These are phyloP conservation scores for Blastocystis sp. DNA, from an alignment of 352 stramenopile genomes.

Conservation along the genomic window DNA sequence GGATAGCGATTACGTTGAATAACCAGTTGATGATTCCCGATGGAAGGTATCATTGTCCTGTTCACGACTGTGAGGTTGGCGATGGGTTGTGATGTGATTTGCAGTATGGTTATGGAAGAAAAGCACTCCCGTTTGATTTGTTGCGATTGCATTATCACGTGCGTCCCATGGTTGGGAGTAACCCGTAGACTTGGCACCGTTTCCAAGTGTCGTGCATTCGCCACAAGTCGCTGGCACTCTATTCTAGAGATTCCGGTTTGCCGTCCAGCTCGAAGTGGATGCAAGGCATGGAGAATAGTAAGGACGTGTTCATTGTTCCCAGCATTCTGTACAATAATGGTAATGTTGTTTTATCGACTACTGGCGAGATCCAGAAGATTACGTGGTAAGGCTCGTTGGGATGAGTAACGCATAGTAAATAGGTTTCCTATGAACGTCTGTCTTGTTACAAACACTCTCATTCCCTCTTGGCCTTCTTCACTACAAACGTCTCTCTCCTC, in stretches of 20 bases:
- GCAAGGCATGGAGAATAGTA: neutral
- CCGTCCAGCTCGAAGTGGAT: neutral
- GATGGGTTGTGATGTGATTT: neutral
- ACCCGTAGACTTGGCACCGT: no score
- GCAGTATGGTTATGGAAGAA: slow-evolving; percentile 41
- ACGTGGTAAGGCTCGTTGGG: neutral
- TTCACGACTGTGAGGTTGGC: slow-evolving; percentile 34
- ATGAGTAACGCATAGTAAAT: neutral
- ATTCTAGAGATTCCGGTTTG: no score
- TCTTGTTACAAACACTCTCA: neutral
- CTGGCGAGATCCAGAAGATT: slow-evolving; percentile 13
- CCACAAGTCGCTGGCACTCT: no score
- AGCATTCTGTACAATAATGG: slow-evolving; percentile 37
- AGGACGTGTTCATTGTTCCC: neutral
- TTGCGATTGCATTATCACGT: slow-evolving; percentile 21
- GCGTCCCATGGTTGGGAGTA: no score
- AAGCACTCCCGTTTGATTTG: neutral
- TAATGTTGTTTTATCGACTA: slow-evolving; percentile 39
- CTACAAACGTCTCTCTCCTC: neutral
- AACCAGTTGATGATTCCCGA: slow-evolving; percentile 44
- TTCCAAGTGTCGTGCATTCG: no score
- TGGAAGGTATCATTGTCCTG: slow-evolving; percentile 31
- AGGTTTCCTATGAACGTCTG: neutral
- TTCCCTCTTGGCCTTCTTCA: neutral
- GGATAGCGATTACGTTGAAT: slow-evolving; percentile 12